These are phyloP conservation scores for Leptodontidium sp. DNA, from an alignment of 2,329 filamentous ascomycete genomes.

Conservation along the genomic window DNA sequence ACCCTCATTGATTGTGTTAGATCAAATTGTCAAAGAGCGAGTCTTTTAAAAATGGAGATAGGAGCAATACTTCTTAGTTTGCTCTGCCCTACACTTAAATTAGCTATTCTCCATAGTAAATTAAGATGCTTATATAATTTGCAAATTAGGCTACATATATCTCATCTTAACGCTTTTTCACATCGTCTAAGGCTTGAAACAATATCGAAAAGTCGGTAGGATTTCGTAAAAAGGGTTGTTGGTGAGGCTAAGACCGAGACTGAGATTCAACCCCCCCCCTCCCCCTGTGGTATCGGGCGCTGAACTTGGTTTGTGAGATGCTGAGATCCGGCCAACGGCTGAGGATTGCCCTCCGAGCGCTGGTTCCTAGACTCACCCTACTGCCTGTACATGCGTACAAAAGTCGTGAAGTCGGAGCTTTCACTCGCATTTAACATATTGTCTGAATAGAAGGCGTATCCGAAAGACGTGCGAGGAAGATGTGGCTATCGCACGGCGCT, in stretches of 20 bases:
- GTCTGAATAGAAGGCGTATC: conserved; percentile 19
- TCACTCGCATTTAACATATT: conserved; percentile 25
- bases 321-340: conserved; percentile 21
- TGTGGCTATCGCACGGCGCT: neutral
- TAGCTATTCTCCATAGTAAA: conserved; percentile 18
- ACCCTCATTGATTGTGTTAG: conserved; percentile 25
- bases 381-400: conserved; percentile 27
- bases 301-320: conserved; percentile 24
- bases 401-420: conserved; percentile 25
- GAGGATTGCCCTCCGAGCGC: conserved; percentile 3
- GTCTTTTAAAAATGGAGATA: conserved; percentile 14
- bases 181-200: conserved; percentile 21
- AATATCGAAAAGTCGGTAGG: conserved; percentile 21
- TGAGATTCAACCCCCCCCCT: neutral
- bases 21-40: conserved; percentile 21
- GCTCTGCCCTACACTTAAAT: conserved; percentile 26
- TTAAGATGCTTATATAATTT: conserved; percentile 25
- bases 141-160: conserved; percentile 27
- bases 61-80: conserved; percentile 20
- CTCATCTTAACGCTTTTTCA: conserved; percentile 29
- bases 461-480: neutral
- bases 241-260: conserved; percentile 21
- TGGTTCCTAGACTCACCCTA: conserved; percentile 17
- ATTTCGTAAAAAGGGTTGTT: conserved; percentile 20
- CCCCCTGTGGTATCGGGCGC: conserved; percentile 17